Base-by-base conservation (phyloP, 73 alveolate species). In the Stentor roeselii region DNA sequence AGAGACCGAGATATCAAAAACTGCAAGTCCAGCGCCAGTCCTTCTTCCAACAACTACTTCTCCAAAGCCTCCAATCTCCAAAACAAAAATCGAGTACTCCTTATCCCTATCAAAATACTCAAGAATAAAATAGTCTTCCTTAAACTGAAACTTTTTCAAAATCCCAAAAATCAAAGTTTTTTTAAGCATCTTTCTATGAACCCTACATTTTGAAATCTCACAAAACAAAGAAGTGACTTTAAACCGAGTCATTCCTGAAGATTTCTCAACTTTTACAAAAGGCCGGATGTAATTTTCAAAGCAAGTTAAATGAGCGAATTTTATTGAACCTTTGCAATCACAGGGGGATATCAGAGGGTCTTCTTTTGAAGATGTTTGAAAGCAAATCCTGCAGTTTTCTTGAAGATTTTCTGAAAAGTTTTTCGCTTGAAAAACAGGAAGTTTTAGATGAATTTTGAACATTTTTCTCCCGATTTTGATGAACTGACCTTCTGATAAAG, bases 281-380 rank as follows among this genome's bases (percentile, higher is more conserved):
- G 67, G 67, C 67, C 67, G 6, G 6, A 50, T 50, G 21, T 50
- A 50, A 50, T 50, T 42, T 78, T 86, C 59, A 42, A 88, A 35
- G 75, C 94, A 88, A 30, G 60, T 42, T 39, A 86, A 78, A 88
- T 88, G 94, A 50, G 85, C 84, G 39, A 34, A 88, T 82, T 86
- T 61, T 31, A 86, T 76, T 3, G 89, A 60, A 42, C 94, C 94
- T 31, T 58, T 86, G 60, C 94, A 88, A 3, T 82, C 78, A 37
- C 94, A 88, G 3, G 94, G 94, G 32, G 88, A 36, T 0, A 88
- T 74, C 36, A 88, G 82, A 0, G 94, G 94, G 60, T 88, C 84
- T 59, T 88, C 91, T n/a, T 77, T 39, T 59, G 59, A 3, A 27
- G 58, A 59, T 32, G 84, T 90, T 58, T 50, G 39, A 31, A 88